phyloP scores from a whole-genome alignment of 2,329 filamentous ascomycete genomes.

The Colletotrichum truncatum region DNA sequence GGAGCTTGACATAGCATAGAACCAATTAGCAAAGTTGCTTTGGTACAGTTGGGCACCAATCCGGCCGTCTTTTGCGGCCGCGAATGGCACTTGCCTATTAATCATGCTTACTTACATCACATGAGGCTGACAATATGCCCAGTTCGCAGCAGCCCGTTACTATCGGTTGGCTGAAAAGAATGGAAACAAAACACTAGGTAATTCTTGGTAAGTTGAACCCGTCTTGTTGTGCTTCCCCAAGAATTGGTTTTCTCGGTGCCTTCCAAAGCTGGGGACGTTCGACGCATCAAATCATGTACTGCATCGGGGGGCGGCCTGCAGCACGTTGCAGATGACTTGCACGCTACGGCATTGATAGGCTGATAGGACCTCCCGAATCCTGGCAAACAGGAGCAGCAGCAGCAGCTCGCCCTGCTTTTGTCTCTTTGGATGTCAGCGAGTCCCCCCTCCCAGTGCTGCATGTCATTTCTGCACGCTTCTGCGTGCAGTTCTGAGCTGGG shows the following conservation, averaged over 20 bases:
- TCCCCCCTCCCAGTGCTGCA: slow-evolving; percentile 11
- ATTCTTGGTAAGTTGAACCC: slow-evolving; percentile 81
- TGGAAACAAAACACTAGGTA: slow-evolving; percentile 90
- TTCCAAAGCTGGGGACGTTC: no score
- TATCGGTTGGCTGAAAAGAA: slow-evolving; percentile 90
- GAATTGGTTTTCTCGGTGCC: slow-evolving; percentile 3
- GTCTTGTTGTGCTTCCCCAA: slow-evolving; percentile 32
- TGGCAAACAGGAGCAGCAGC: background rate
- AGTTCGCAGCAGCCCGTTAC: slow-evolving; percentile 88
- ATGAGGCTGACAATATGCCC: slow-evolving; percentile 60
- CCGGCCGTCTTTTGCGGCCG: slow-evolving; percentile 32
- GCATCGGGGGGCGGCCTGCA: background rate
- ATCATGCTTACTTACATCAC: slow-evolving; percentile 39
- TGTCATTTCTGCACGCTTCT: slow-evolving; percentile 3
- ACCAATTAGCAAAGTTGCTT: background rate
- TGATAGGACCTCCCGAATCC: slow-evolving; percentile 30
- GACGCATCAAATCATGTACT: background rate
- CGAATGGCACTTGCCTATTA: slow-evolving; percentile 8
- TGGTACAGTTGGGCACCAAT: slow-evolving; percentile 48
- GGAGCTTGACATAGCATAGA: background rate
- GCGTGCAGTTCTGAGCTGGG: background rate
- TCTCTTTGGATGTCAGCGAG: slow-evolving; percentile 7
- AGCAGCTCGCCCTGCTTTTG: slow-evolving; percentile 24
- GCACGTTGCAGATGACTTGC: slow-evolving; percentile 42
- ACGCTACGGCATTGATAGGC: slow-evolving; percentile 43